Conservation (phyloP, 176 grass and related monocot genomes). For the Eleusine indica region DNA sequence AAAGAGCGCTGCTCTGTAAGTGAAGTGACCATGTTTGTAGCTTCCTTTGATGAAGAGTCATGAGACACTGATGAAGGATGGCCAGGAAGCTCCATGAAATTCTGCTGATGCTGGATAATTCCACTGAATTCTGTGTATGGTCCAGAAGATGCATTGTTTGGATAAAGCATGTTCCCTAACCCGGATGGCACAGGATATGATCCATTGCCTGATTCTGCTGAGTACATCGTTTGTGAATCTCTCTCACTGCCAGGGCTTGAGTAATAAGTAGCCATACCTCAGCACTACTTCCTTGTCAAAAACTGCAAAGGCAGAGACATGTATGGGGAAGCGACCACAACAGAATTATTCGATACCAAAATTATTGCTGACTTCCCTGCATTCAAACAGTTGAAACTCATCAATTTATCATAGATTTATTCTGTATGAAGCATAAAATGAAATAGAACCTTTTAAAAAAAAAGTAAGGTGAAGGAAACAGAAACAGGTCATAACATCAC, state of each 20-base stretch:
- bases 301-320: conserved; percentile 32
- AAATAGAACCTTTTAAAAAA: neutral
- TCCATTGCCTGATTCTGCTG: conserved; percentile 46
- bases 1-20: conserved; percentile 54
- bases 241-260: conserved; percentile 67
- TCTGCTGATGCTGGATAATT: conserved; percentile 59
- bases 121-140: conserved; percentile 67
- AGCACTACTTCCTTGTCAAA: conserved; percentile 37
- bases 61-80: conserved; percentile 54
- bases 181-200: conserved; percentile 69
- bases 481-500: neutral
- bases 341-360: conserved; percentile 14
- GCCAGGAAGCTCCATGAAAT: conserved; percentile 57
- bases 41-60: conserved; percentile 59
- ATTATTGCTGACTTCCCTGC: conserved; percentile 33
- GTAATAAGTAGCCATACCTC: conserved; percentile 77
- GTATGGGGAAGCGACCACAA: conserved; percentile 18
- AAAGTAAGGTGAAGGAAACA: conserved; percentile 1
- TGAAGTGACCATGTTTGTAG: conserved; percentile 54
- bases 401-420: conserved; percentile 3
- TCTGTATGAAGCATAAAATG: neutral
- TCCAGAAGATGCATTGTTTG: conserved; percentile 57
- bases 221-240: conserved; percentile 65
- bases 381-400: conserved; percentile 9
- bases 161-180: conserved; percentile 76